Evolutionary conservation across 2,329 filamentous ascomycete species (phyloP), one percentile per base, ranked within the genome.

Genomic region (Paecilomyces niveus): DNA sequence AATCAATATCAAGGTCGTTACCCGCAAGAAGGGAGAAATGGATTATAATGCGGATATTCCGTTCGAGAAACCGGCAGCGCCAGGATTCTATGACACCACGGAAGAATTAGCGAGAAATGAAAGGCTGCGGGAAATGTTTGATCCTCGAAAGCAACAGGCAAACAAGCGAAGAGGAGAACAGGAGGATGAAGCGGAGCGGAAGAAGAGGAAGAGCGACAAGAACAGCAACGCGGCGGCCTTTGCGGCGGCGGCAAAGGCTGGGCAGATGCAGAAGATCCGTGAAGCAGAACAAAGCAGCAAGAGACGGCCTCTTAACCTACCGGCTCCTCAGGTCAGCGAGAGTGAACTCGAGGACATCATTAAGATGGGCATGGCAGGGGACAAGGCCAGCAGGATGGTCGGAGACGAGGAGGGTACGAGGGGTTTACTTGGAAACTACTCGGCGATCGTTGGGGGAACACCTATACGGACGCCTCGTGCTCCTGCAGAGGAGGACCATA

Each of bases 21-120:
- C 89, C 13, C 86, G 89, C 61, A 97, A 97, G 80, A 87, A 91
- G 80, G 94, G 94, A 0, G 89, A 97, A 78, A 99, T 99, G 91
- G 94, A 99, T 75, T 99, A 99, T 80, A 99, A 99, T 75, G 94
- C 94, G 67, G 94, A 99, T 67, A 96, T 99, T 64, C 94, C 94
- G 0, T 97, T 99, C 64, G 94, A 99, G 74, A 97, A 94, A 75
- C 89, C 90, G 63, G 88, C 94, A 0, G 88, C 89, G 0, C 80
- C 87, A 22, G 94, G 94, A 11, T 99, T 99, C 72, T 96, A 93
- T 76, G 93, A 99, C 72, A 99, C 94, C 0, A 81, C 80, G 3
- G 92, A 97, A 13, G 94, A 99, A 71, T 80, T 89, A 64, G 76
- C 79, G 3, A 82, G 81, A 64, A 99, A 99, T 73, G 93, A 99